Evolutionary conservation across 2,329 filamentous ascomycete genomes (phyloP), one percentile per base, ranked within the genome.

Genomic region (Aspergillus pseudoterreus): DNA sequence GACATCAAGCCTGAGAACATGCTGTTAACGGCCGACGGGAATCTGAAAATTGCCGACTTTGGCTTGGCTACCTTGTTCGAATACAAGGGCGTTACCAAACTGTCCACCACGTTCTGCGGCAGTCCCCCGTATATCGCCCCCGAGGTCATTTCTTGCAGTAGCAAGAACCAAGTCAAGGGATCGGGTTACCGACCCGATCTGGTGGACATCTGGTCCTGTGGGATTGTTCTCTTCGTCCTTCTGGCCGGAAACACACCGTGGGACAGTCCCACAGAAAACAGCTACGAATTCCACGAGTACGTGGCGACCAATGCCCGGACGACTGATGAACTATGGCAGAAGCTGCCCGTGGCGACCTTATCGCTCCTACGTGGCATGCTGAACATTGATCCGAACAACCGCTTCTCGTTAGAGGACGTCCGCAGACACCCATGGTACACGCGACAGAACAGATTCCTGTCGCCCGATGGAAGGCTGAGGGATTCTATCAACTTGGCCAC

Each of bases 81-180:
- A 71, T 91, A 95, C 72, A 89, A 92, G 62, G 91, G 91, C 9
- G 82, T 86, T 63, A 82, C 83, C 57, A 95, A 96, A 71, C 76
- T 85, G 55, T 95, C 90, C 66, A 84, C 85, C 12, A 96, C 92
- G 2, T 87, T 97, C 59, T 99, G 94, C 66, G 94, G 94, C 6
- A 96, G 91, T 62, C 94, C 94, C 17, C 94, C 94, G 0, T 99
- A 99, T 65, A 96, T 99, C 64, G 94, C 94, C 0, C 94, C 95
- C 1, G 94, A 99, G 72, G 94, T 99, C 24, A 74, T 86, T 15
- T 74, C 69, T 15, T 80, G 80, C 43, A 77, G 73, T 47, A 71
- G 75, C 72, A 53, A 87, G 77, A 67, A 63, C 4, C 73, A 76
- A 55, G 65, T 66, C 6, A 74, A 73, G 53, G 74, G 73, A 3